Percentiles rank a stretch among this genome's conserved stretches.
phyloP scores from a whole-genome alignment of 179 eudicot genomes.

The Nepenthes alata region DNA sequence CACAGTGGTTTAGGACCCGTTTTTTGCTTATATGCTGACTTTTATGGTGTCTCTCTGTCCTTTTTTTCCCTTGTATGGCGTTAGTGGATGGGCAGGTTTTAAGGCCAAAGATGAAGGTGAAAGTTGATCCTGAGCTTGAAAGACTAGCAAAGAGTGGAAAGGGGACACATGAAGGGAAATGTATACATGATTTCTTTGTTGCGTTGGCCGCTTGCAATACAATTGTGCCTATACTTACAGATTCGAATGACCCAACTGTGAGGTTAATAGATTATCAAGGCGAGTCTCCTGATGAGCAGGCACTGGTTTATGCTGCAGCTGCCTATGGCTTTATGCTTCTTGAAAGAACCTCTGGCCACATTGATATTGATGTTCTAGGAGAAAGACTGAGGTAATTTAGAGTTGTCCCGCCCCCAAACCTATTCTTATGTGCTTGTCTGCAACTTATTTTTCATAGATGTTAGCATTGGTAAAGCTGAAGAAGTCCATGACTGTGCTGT shows the following conservation, averaged over 20 bases:
- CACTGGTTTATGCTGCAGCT: constrained; percentile 96
- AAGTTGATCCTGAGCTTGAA: constrained; percentile 62
- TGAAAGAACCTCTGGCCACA: constrained; percentile 94
- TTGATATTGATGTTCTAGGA: constrained; percentile 81
- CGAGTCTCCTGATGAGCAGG: constrained; percentile 99
- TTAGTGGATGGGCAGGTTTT: constrained; percentile 55
- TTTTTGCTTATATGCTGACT: no score
- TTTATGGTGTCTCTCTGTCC: background rate
- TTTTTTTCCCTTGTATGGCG: constrained; percentile 16
- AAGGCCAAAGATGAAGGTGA: constrained; percentile 86
- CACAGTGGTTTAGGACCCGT: no score
- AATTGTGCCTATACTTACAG: constrained; percentile 72
- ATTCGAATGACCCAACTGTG: constrained; percentile 46
- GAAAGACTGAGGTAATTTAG: constrained; percentile 59
- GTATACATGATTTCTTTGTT: constrained; percentile 60
- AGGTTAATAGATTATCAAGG: constrained; percentile 86
- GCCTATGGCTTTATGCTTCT: constrained; percentile 83
- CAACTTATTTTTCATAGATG: no score
- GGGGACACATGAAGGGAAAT: constrained; percentile 35
- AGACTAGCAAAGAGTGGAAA: constrained; percentile 30
- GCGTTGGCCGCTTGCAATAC: constrained; percentile 98
- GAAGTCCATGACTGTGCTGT: no score
- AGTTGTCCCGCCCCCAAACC: background rate
- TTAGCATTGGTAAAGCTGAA: no score
- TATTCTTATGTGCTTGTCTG: no score